Evolutionary conservation across 164 flowering plant species (phyloP).

Genomic region (Annona squamosa): DNA sequence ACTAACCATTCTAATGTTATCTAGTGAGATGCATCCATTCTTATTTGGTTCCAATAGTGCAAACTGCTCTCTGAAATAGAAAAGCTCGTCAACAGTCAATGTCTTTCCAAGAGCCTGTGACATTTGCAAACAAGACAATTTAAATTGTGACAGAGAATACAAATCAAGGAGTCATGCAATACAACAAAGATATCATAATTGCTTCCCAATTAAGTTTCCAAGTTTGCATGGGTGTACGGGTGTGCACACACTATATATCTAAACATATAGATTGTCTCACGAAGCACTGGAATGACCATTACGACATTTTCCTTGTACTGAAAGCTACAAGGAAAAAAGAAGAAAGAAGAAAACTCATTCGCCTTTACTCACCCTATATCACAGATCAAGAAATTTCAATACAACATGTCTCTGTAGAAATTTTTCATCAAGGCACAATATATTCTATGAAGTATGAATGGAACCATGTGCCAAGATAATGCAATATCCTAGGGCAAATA

Average conservation of each 20-base stretch:
- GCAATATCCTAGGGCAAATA: too few species aligned
- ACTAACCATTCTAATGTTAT: slow-evolving; percentile 56
- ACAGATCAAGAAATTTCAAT: not conserved
- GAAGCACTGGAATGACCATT: too few species aligned
- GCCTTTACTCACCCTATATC: not conserved
- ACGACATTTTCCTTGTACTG: too few species aligned
- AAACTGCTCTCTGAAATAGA: slow-evolving; percentile 74
- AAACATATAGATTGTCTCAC: too few species aligned
- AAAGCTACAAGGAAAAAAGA: not conserved
- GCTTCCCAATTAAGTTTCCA: too few species aligned
- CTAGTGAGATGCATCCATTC: slow-evolving; percentile 55
- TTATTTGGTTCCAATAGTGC: slow-evolving; percentile 59
- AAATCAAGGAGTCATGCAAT: not conserved
- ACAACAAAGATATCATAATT: too few species aligned
- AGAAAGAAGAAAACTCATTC: not conserved
- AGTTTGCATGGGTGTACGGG: too few species aligned
- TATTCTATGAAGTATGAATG: too few species aligned
- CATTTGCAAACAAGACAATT: slow-evolving; percentile 6
- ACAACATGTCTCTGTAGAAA: too few species aligned
- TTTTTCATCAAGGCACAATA: too few species aligned
- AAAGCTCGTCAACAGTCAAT: slow-evolving; percentile 64
- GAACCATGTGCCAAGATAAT: too few species aligned
- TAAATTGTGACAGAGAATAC: not conserved
- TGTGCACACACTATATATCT: too few species aligned
- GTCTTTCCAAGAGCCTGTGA: slow-evolving; percentile 80